These are phyloP conservation scores for Turritis glabra DNA, from an alignment of 345 rosid species.

Conservation along the genomic window DNA sequence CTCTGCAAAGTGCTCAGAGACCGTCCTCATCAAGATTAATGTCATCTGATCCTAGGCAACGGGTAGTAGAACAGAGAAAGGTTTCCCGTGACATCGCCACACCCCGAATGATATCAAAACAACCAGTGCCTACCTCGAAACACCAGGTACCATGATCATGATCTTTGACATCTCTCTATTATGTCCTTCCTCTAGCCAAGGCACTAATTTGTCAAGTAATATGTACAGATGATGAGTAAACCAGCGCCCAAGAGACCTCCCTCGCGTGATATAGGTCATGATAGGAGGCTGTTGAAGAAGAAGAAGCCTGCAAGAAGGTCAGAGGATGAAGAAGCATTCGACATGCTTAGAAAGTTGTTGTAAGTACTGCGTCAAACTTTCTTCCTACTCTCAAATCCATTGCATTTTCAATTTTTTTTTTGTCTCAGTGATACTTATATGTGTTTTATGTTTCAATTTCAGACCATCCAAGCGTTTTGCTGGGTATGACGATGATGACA, in stretches of 20 bases:
- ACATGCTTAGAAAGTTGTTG: constrained; percentile 61
- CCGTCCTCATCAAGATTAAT: constrained; percentile 50
- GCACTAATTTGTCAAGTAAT: not conserved
- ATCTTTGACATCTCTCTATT: not conserved
- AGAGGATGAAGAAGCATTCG: constrained; percentile 51
- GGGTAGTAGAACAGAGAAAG: constrained; percentile 50
- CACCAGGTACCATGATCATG: constrained; percentile 47
- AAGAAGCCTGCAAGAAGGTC: constrained; percentile 49
- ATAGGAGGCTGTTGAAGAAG: constrained; percentile 54
- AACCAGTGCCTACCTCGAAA: constrained; percentile 43
- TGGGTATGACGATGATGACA: constrained; percentile 52
- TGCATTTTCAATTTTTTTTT: not conserved
- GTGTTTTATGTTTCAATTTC: not conserved
- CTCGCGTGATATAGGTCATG: constrained; percentile 40
- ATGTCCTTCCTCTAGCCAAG: not conserved
- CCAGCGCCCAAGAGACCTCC: constrained; percentile 49
- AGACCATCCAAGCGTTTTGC: constrained; percentile 20
- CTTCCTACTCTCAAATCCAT: not conserved
- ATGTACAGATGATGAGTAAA: constrained; percentile 49
- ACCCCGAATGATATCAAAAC: constrained; percentile 47
- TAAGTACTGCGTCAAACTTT: constrained; percentile 38
- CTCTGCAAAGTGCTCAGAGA: constrained; percentile 41
- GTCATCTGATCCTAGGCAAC: constrained; percentile 49
- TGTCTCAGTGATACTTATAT: not conserved
- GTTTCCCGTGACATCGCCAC: constrained; percentile 43